Conservation (phyloP, 2,329 filamentous ascomycete genomes). For the Calonectria montana region DNA sequence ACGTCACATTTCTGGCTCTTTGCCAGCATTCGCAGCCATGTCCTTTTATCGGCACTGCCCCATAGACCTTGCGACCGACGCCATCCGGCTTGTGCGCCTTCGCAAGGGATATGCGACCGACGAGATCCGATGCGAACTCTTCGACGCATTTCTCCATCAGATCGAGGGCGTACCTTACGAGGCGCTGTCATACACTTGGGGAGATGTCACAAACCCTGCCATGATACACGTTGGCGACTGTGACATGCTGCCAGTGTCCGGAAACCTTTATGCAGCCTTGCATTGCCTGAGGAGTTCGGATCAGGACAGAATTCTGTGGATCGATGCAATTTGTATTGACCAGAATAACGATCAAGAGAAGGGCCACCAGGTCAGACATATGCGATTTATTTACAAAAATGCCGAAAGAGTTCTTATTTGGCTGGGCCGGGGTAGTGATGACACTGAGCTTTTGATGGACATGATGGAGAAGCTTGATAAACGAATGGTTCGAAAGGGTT, state of each 20-base stretch:
- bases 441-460: not conserved
- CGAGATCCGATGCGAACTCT: not conserved
- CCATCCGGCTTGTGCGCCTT: not conserved
- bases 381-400: not conserved
- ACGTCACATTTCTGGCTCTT: not conserved
- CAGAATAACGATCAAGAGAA: not conserved
- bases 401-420: not conserved
- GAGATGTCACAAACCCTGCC: not conserved
- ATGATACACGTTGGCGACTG: not conserved
- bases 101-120: not conserved
- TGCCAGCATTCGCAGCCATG: not conserved
- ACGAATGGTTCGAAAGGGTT: not conserved
- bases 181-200: not conserved
- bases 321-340: not conserved
- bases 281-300: not conserved
- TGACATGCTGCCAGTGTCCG: not conserved
- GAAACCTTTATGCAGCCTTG: not conserved
- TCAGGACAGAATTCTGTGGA: not conserved
- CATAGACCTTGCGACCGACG: not conserved
- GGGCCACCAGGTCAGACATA: not conserved
- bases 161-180: not conserved
- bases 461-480: slow-evolving; percentile 2
- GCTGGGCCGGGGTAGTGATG: not conserved
- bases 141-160: not conserved
- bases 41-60: not conserved